Evolutionary conservation across 1,139 yeast species (phyloP).

Genomic region (Pichia terricola): DNA sequence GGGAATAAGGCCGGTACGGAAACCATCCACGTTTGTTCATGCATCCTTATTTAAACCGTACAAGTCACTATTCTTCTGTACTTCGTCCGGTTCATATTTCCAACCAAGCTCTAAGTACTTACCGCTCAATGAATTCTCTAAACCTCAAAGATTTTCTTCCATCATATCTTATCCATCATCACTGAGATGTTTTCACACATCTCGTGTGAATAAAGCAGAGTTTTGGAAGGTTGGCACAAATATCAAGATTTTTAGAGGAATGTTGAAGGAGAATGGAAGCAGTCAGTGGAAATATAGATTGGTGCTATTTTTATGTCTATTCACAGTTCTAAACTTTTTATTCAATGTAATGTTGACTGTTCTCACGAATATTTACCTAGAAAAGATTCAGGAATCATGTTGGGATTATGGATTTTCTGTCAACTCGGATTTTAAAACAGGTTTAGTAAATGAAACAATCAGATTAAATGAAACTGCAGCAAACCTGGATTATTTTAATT

Average conservation of each 20-base stretch:
- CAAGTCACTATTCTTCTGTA: too few species aligned
- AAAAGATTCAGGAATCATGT: conserved; percentile 20
- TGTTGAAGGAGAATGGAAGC: conserved; percentile 22
- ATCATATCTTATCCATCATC: too few species aligned
- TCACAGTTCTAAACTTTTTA: conserved; percentile 21
- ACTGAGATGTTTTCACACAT: too few species aligned
- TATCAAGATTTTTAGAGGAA: conserved; percentile 17
- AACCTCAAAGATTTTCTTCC: too few species aligned
- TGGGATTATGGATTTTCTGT: conserved; percentile 22
- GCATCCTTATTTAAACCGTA: too few species aligned
- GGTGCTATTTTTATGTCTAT: conserved; percentile 20
- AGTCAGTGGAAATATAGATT: conserved; percentile 22
- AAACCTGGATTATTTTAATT: conserved; percentile 17
- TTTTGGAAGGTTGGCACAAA: conserved; percentile 26
- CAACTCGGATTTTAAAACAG: conserved; percentile 23
- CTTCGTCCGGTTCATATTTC: too few species aligned
- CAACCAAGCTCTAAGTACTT: too few species aligned
- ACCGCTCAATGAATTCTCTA: too few species aligned
- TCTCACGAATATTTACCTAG: conserved; percentile 22
- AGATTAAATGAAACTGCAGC: conserved; percentile 20
- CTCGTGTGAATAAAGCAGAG: conserved; percentile 15
- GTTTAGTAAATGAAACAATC: conserved; percentile 24
- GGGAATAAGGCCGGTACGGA: too few species aligned
- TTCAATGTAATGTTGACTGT: conserved; percentile 26
- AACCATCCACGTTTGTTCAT: too few species aligned